Base-by-base conservation (phyloP, 345 rosid species). In the Bruguiera sexangula region DNA sequence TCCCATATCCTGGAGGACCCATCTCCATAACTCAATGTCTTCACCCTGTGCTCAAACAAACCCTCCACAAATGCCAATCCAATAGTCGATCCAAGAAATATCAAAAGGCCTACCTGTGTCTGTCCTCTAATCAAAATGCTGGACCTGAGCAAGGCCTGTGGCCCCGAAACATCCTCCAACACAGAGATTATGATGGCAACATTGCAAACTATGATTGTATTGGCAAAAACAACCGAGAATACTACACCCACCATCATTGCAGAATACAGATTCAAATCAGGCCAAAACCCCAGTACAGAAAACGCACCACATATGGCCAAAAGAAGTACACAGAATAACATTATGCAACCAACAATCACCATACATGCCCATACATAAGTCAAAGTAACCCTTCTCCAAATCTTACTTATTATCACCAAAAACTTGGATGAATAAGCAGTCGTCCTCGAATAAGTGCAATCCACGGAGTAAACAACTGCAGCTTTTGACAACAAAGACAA, bases 1-100 rank as follows among this genome's bases (percentile, higher is more conserved):
- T 89, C 97, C 97, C 98, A 94, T 29, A 89, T 75, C 85, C 97
- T 89, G 0, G 95, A 86, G 65, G 96, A 91, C 34, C 97, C 93
- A 37, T 91, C 97, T 75, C 97, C 98, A 71, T 89, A 89, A 66
- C 93, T 94, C 85, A 94, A 61, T 21, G 83, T 83, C 86, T 84
- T 94, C 62, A 94, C 95, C 68, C 96, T 85, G 71, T 94, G 97
- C 81, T 94, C 93, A 80, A 91, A 91, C 86, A 94, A 81, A 20
- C 98, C 96, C 75, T 86, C 95, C 62, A 88, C 86, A 73, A 91
- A 85, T 5, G 88, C 86, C 78, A 86, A 71, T 43, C 92, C 95
- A 29, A 91, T 87, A 13, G 98, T 89, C 2, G 98, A 86, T 29
- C 96, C 95, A 21, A 94, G 83, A 74, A 79, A 89, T 79, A 91